Percentiles rank a stretch among this genome's conserved stretches.
phyloP scores from a whole-genome alignment of 148 eudicot genomes.

The Pharnaceum exiguum region DNA sequence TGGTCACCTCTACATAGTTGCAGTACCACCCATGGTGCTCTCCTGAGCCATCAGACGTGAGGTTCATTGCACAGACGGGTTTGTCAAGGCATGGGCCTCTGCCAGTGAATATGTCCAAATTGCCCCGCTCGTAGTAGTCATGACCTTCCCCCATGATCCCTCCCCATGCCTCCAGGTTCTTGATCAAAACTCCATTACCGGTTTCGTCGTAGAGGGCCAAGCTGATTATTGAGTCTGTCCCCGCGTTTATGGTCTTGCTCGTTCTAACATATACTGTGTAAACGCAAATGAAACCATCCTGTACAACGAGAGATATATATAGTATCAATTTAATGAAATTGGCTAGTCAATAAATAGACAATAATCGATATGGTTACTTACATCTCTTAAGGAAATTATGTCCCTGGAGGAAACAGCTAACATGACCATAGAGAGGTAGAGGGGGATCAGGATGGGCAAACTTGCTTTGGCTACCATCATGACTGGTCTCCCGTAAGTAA shows the following conservation, averaged over 20 bases:
- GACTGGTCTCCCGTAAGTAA: neutral
- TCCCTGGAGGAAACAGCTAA: neutral
- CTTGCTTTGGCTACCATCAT: conserved; percentile 9
- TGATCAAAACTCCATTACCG: conserved; percentile 11
- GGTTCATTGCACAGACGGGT: conserved; percentile 33
- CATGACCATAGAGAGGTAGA: neutral
- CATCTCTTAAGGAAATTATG: conserved; percentile 1
- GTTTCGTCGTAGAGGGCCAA: conserved; percentile 13
- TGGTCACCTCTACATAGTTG: conserved; percentile 37
- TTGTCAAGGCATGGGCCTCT: conserved; percentile 29
- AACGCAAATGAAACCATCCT: conserved; percentile 19
- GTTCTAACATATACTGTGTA: conserved; percentile 35
- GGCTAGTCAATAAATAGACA: too few relatives aligned
- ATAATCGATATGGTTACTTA: conserved; percentile 3
- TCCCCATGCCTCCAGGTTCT: conserved; percentile 22
- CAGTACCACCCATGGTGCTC: conserved; percentile 42
- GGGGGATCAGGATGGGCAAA: neutral
- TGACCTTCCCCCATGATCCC: conserved; percentile 29
- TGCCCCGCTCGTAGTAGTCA: conserved; percentile 46
- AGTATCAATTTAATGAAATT: neutral
- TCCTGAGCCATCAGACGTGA: conserved; percentile 37
- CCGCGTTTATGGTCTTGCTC: conserved; percentile 14
- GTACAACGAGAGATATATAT: neutral
- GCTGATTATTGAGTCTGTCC: conserved; percentile 34
- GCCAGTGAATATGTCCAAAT: conserved; percentile 39